phyloP scores from a whole-genome alignment of 768 basidiomycete species.

The Tricholoma bakamatsutake region DNA sequence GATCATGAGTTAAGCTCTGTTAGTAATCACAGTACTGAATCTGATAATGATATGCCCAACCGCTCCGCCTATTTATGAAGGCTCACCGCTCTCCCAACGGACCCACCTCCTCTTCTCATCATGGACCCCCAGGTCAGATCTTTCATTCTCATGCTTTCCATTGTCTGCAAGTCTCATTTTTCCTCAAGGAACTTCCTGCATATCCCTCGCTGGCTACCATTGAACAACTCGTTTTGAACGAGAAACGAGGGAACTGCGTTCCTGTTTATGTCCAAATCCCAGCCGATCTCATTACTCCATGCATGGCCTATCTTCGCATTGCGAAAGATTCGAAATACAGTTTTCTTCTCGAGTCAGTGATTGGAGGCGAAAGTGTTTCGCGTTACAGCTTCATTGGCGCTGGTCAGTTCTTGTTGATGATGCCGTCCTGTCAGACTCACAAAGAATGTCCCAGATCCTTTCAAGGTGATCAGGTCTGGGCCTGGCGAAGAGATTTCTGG shows the following conservation, averaged over 20 bases:
- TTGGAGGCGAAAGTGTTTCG: constrained; percentile 85
- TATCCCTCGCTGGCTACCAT: constrained; percentile 69
- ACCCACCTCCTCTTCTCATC: not conserved
- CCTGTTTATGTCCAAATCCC: constrained; percentile 91
- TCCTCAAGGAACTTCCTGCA: constrained; percentile 54
- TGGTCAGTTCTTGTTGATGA: constrained; percentile 43
- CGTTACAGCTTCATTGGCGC: constrained; percentile 96
- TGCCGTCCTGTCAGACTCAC: not conserved
- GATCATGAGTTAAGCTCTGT: constrained; percentile 43
- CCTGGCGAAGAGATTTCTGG: constrained; percentile 77
- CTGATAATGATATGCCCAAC: not conserved
- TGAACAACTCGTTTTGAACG: constrained; percentile 70
- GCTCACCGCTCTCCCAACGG: not conserved
- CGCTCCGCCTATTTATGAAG: not conserved
- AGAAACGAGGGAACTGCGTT: constrained; percentile 87
- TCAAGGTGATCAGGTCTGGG: constrained; percentile 88
- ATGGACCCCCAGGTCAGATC: constrained; percentile 47
- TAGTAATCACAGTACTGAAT: not conserved
- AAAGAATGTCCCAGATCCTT: constrained; percentile 58
- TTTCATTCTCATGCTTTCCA: not conserved
- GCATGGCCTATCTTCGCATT: constrained; percentile 91
- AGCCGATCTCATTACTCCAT: constrained; percentile 94
- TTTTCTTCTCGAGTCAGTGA: constrained; percentile 91
- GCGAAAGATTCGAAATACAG: constrained; percentile 91
- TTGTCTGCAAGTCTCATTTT: not conserved